Evolutionary conservation across 129 eudicot species (phyloP), one percentile per base, ranked within the genome.

Genomic region (Artemisia argyi): DNA sequence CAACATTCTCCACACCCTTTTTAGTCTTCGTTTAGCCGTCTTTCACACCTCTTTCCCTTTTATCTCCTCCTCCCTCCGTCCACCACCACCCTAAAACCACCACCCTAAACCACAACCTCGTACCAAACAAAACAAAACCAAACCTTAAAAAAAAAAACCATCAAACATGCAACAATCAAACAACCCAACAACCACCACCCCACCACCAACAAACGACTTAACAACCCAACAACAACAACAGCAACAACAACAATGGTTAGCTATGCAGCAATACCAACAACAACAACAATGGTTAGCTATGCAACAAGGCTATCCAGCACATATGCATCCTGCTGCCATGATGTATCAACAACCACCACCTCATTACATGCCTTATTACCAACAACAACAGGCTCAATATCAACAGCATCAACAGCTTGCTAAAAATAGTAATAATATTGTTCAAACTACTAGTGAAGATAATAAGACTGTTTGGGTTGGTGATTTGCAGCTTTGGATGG

Each of bases 401-500:
- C 82, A 63, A 10, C 83, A 66, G 28, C 86, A 65, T 8, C 70
- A 18, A 19, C 79, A 30, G 13, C 46, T 39, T 39, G 2, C 46
- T 7, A 65, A 75, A 79, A 82, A 74, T 44, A 7, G 15, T 22
- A 61, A 61, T 61, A 61, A 28, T 30, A 61, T 9, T 61, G 66
- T 84, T 80, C 95, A 83, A 65, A 67, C 39, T 52, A 56, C 83
- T 2, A 74, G 76, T 12, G 95, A 85, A 17, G 95, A 88, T 57
- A 88, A 85, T 65, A 81, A 80, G 66, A 85, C 90, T 74, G 73
- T 88, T 60, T 88, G 95, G 95, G 72, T 88, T 35, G 95, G 95
- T 19, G 95, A 88, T 81, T 85, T 88, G 16, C 88, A 80, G 55
- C 82, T 68, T 55, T 85, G 90, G 95, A 88, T 88, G 95, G 90